Base-by-base conservation (phyloP, 2,329 filamentous ascomycete species). In the Dendrostoma leiphaemia region DNA sequence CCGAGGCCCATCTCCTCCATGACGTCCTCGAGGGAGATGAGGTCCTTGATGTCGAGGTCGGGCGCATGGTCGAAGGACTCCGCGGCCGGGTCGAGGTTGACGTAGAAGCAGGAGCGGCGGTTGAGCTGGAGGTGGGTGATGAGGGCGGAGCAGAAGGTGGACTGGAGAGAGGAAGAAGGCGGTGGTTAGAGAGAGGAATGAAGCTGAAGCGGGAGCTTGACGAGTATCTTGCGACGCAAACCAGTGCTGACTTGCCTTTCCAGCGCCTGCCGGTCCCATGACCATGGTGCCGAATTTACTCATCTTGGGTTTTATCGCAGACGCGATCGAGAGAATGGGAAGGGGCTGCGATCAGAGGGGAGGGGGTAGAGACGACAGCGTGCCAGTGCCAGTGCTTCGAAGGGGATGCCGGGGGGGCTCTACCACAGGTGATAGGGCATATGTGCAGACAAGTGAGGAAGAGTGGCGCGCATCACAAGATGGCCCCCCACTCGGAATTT, bases 61-160 rank as follows among this genome's bases (percentile, higher is more conserved):
- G 92, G 94, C 63, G 90, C 80, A 74, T 96, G 96, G 66, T 88
- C 86, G 72, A 99, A 97, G 46, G 86, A 81, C 73, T 97, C 92
- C 68, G 94, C 94, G 53, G 94, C 94, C 6, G 94, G 94, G 71
- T 99, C 94, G 65, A 99, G 90, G 74, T 99, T 99, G 69, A 99
- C 88, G 74, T 97, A 99, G 80, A 95, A 96, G 72, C 89, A 90
- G 47, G 91, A 95, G n/a, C 92, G 89, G 53, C 90, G 89, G 72
- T 90, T 92, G 68, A 91, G 89, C 64, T 90, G 86, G 24, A 97
- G 86, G 67, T 97, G 91, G 57, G 94, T 91, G 69, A 97, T 97
- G 64, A 99, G 82, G 63, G 91, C 85, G 55, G 90, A 88, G 78
- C 91, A 97, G 73, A 99, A 99, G 59, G 94, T 99, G 26, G 92